Conservation (phyloP, 169 alveolate species). For the Plasmodium malariae region DNA sequence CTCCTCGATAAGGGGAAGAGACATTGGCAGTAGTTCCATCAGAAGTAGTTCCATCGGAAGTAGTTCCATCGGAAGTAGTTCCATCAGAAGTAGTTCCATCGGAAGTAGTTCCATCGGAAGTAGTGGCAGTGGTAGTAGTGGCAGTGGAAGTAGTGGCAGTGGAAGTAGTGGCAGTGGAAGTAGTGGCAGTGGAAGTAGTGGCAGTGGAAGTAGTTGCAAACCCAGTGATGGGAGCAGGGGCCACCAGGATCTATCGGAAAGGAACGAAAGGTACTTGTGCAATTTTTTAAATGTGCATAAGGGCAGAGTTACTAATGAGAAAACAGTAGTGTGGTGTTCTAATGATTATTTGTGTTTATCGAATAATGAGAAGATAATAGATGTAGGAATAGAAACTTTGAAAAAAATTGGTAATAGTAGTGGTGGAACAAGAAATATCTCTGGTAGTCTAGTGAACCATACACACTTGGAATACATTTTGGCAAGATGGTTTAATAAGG, state of each 20-base stretch:
- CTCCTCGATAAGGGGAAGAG: neutral
- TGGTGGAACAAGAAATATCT: slow-evolving; percentile 93
- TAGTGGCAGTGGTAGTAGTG: neutral
- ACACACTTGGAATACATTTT: slow-evolving; percentile 87
- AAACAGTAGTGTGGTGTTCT: slow-evolving; percentile 84
- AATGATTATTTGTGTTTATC: slow-evolving; percentile 93
- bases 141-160: neutral
- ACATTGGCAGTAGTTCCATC: neutral
- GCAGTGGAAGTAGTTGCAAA: neutral
- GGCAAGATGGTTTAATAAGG: slow-evolving; percentile 88
- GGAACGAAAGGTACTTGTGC: neutral
- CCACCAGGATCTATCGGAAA: too few relatives aligned
- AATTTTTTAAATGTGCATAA: neutral
- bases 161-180: too few relatives aligned
- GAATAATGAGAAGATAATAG: slow-evolving; percentile 86
- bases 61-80: too few relatives aligned
- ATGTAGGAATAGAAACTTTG: slow-evolving; percentile 87
- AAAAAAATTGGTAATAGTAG: slow-evolving; percentile 90
- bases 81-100: too few relatives aligned
- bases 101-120: neutral
- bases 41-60: too few relatives aligned
- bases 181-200: neutral
- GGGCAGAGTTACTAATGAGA: neutral
- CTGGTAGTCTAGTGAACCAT: slow-evolving; percentile 88
- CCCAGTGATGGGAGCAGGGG: neutral